Evolutionary conservation across 495 filamentous ascomycete species (phyloP).

Genomic region (Filosporella fistucella): DNA sequence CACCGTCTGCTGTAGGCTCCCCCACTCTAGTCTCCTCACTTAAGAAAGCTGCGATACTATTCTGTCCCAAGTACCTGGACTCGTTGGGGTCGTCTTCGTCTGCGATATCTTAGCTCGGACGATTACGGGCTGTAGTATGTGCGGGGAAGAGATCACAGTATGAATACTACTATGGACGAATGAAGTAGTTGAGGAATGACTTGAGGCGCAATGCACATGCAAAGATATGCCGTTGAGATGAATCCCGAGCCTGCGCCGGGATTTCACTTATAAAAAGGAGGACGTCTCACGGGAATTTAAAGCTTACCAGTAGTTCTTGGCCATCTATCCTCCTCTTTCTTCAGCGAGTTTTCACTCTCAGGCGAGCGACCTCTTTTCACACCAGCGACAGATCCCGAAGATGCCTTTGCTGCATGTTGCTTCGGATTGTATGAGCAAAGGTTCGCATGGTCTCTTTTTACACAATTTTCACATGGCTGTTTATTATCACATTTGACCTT

Average conservation of each 20-base stretch:
- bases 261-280: conserved; percentile 8
- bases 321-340: conserved; percentile 32
- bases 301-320: conserved; percentile 29
- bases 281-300: neutral
- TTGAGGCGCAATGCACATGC: too few relatives aligned
- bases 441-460: conserved; percentile 67
- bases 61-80: conserved; percentile 62
- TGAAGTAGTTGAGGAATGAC: too few relatives aligned
- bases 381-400: conserved; percentile 29
- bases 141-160: too few relatives aligned
- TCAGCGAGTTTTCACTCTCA: conserved; percentile 26
- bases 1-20: conserved; percentile 29
- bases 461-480: conserved; percentile 66
- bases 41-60: conserved; percentile 60
- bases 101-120: conserved; percentile 8
- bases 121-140: too few relatives aligned
- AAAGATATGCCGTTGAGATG: too few relatives aligned
- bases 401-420: conserved; percentile 46
- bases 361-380: conserved; percentile 38
- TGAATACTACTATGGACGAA: too few relatives aligned
- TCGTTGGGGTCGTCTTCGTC: conserved; percentile 62
- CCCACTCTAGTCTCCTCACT: conserved; percentile 50
- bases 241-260: conserved; percentile 10
- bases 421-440: conserved; percentile 72
- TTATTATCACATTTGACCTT: conserved; percentile 76